A percentile compares a stretch with the other conserved stretches of the same genome.
These are phyloP conservation scores for Tetracladium setigerum DNA, from an alignment of 495 filamentous ascomycete genomes.

Conservation along the genomic window DNA sequence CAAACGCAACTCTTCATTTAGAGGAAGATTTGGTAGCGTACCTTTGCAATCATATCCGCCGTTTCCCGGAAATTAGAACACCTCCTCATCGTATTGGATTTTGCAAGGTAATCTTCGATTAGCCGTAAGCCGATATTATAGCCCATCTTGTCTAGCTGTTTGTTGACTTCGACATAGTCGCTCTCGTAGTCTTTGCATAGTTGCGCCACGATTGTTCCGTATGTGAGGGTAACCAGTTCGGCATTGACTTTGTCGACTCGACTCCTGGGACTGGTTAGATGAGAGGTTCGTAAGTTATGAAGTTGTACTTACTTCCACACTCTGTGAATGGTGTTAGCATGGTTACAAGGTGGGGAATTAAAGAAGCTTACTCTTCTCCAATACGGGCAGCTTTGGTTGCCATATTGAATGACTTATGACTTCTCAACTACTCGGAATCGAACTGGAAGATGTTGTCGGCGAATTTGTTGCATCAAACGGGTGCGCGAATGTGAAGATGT, in stretches of 20 bases:
- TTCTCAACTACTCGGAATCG: neutral
- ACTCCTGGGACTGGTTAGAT: conserved; percentile 35
- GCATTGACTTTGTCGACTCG: conserved; percentile 70
- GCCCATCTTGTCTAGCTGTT: conserved; percentile 97
- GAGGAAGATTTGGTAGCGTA: conserved; percentile 25
- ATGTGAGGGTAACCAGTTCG: conserved; percentile 93
- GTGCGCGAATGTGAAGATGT: neutral
- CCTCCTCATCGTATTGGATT: conserved; percentile 71
- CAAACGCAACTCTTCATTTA: neutral
- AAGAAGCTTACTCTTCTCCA: conserved; percentile 84
- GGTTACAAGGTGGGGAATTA: neutral
- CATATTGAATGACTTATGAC: conserved; percentile 12
- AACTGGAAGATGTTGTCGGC: neutral
- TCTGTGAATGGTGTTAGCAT: conserved; percentile 42
- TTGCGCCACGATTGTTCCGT: conserved; percentile 95
- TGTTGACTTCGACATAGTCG: conserved; percentile 91
- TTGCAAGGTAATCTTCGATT: conserved; percentile 96
- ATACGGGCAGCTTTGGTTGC: conserved; percentile 85
- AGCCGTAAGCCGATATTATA: conserved; percentile 95
- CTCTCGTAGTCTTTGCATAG: conserved; percentile 91
- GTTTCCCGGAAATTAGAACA: conserved; percentile 93
- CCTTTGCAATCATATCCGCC: conserved; percentile 93
- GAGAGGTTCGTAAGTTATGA: neutral
- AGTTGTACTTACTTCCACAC: conserved; percentile 85
- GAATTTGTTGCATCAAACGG: neutral